Base-by-base conservation (phyloP, 495 filamentous ascomycete genomes). In the Penicillium samsonianum region DNA sequence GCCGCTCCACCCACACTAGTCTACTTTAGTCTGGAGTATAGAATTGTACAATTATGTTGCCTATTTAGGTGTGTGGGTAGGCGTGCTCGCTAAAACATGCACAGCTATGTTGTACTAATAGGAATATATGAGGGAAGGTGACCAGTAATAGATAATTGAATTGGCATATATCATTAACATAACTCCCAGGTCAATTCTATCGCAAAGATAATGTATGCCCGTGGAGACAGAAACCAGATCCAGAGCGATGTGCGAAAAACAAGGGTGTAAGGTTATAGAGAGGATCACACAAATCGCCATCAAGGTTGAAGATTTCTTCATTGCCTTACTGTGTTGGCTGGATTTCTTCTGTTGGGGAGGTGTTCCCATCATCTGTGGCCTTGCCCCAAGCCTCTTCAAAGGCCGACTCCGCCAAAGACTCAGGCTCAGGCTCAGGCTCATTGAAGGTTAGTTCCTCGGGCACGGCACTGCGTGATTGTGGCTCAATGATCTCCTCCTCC, bases 341-440 rank as follows among this genome's bases (percentile, higher is more conserved):
- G 10, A 19, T 31, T 8, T 33, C 33, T n/a, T 43, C 37, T 8
- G 37, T 2, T 26, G 17, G 26, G n/a, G 62, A 31, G 17, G 41
- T 8, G 4, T 51, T 48, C 54, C 65, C 55, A 28, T 69, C 65
- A 40, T 74, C 69, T 6, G 73, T 67, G 4, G 75, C 76, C 53
- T 76, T 78, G 3, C 74, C 75, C 76, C 76, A 79, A 16, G 75
- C 76, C 38, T 61, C 57, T 59, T 79, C 76, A 48, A 78, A 76
- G 14, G 72, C 67, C 2, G 69, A 65, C 11, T 75, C 67, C 33
- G 64, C 55, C 11, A 33, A 10, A 4, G 28, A 11, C 51, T n/a
- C n/a, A n/a, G n/a, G 23, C 23, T 62, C 62, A 35, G 43, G 12
- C 30, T n/a, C 12, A 7, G 23, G 28, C 30, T 55, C 46, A 9